Evolutionary conservation across 1,284 basidiomycete genomes (phyloP).

Genomic region (Papiliotrema flavescens): DNA sequence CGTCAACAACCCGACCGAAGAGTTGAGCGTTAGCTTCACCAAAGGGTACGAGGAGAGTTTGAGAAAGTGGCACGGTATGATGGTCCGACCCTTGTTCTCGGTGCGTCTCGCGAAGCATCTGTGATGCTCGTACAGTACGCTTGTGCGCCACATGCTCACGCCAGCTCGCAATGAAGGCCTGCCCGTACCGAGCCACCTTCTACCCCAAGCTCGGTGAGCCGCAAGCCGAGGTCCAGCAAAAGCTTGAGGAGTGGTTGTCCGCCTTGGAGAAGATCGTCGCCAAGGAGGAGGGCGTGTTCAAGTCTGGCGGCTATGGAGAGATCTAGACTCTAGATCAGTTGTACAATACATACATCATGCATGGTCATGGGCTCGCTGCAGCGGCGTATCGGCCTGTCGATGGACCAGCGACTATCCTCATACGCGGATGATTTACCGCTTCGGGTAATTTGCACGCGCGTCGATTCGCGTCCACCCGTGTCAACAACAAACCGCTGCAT

Average conservation of each 20-base stretch:
- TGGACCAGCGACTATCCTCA: background rate
- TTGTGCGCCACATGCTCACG: background rate
- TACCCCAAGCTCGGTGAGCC: constrained; percentile 81
- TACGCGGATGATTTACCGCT: background rate
- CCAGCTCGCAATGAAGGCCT: constrained; percentile 93
- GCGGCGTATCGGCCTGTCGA: background rate
- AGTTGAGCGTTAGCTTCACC: constrained; percentile 73
- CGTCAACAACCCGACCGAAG: constrained; percentile 64
- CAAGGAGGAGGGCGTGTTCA: constrained; percentile 71
- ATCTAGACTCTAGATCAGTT: constrained; percentile 33
- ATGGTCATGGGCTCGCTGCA: background rate
- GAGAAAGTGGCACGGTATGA: constrained; percentile 81
- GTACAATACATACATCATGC: background rate
- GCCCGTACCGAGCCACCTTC: constrained; percentile 86
- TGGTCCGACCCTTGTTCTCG: constrained; percentile 78
- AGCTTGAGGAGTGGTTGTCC: constrained; percentile 73
- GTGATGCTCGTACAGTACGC: too few relatives aligned
- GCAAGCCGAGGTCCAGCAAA: constrained; percentile 63
- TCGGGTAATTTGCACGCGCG: background rate
- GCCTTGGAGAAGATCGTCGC: constrained; percentile 69
- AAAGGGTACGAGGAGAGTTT: constrained; percentile 79
- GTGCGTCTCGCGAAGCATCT: constrained; percentile 54
- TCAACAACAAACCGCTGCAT: too few relatives aligned
- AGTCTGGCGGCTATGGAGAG: constrained; percentile 62
- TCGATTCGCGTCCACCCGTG: background rate